A percentile compares a stretch with the other conserved stretches of the same genome.
Evolutionary conservation across 176 grass and related monocot genomes (phyloP).

Genomic region (Phoenix roebelenii): DNA sequence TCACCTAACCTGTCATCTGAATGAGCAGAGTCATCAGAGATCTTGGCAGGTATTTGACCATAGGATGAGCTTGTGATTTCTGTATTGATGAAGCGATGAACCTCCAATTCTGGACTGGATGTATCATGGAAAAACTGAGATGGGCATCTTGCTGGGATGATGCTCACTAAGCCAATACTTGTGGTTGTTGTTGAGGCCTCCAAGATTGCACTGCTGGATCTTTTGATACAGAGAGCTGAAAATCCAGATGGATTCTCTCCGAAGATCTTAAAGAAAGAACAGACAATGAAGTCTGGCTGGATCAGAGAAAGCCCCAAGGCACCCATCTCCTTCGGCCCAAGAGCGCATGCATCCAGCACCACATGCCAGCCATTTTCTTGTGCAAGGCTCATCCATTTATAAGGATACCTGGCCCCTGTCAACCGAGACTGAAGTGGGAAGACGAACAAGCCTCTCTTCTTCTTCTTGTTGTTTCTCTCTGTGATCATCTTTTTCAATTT

Average conservation of each 20-base stretch:
- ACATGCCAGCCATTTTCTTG: slow-evolving; percentile 81
- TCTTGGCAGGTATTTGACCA: slow-evolving; percentile 34
- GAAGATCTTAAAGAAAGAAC: slow-evolving; percentile 92
- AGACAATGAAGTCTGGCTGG: slow-evolving; percentile 89
- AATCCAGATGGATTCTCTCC: slow-evolving; percentile 85
- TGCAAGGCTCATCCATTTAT: slow-evolving; percentile 84
- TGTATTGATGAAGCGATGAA: slow-evolving; percentile 23
- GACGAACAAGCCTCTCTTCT: slow-evolving; percentile 50
- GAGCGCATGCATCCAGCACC: slow-evolving; percentile 70
- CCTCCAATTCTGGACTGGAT: slow-evolving; percentile 53
- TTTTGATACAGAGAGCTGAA: slow-evolving; percentile 69
- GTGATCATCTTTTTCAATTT: slow-evolving; percentile 49
- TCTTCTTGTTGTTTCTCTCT: slow-evolving; percentile 3
- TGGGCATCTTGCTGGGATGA: slow-evolving; percentile 52
- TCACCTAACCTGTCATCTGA: background rate
- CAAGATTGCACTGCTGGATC: slow-evolving; percentile 41
- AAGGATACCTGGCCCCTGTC: slow-evolving; percentile 68
- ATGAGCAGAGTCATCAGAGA: background rate
- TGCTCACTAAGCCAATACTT: slow-evolving; percentile 77
- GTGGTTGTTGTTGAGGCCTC: slow-evolving; percentile 58
- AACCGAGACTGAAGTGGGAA: slow-evolving; percentile 67
- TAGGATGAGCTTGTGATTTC: slow-evolving; percentile 60
- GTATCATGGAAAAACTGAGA: slow-evolving; percentile 40
- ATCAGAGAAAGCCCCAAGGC: slow-evolving; percentile 68
- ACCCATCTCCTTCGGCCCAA: slow-evolving; percentile 76